phyloP scores from a whole-genome alignment of 371 early-diverging fungal genomes.

The Mortierella sp. region DNA sequence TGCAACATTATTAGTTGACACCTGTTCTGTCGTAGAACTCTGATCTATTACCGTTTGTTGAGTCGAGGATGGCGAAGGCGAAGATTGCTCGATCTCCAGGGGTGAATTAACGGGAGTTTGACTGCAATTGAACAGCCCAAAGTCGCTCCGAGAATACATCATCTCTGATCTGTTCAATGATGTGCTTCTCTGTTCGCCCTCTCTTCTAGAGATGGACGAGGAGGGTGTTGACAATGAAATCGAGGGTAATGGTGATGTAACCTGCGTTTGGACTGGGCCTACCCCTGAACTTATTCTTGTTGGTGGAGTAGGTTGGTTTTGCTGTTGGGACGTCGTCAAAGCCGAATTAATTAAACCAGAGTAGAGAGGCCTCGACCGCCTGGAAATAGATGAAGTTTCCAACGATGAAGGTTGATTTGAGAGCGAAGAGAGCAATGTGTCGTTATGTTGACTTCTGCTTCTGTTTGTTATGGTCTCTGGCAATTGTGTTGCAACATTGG shows the following conservation, averaged over 20 bases:
- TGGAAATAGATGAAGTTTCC: neutral
- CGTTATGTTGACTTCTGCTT: neutral
- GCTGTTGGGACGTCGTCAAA: constrained; percentile 2
- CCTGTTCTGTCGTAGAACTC: neutral
- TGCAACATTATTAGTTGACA: neutral
- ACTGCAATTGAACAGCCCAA: too few relatives aligned
- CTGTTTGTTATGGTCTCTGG: neutral
- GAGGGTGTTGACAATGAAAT: neutral
- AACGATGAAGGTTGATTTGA: neutral
- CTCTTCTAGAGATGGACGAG: neutral
- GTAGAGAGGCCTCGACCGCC: neutral
- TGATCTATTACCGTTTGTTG: neutral
- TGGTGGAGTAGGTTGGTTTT: neutral
- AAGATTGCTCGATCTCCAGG: too few relatives aligned
- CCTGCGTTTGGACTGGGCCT: constrained; percentile 10
- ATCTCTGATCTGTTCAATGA: constrained; percentile 9
- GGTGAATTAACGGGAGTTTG: too few relatives aligned
- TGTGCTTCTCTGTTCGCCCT: neutral
- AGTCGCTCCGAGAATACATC: neutral
- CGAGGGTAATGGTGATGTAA: constrained; percentile 8
- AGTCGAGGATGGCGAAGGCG: too few relatives aligned
- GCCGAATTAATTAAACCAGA: neutral
- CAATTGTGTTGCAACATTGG: neutral
- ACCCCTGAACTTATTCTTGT: constrained; percentile 23
- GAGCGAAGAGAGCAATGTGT: constrained; percentile 13